Base-by-base conservation (phyloP, 2,329 filamentous ascomycete species). In the Coccinonectria pachysandricola region DNA sequence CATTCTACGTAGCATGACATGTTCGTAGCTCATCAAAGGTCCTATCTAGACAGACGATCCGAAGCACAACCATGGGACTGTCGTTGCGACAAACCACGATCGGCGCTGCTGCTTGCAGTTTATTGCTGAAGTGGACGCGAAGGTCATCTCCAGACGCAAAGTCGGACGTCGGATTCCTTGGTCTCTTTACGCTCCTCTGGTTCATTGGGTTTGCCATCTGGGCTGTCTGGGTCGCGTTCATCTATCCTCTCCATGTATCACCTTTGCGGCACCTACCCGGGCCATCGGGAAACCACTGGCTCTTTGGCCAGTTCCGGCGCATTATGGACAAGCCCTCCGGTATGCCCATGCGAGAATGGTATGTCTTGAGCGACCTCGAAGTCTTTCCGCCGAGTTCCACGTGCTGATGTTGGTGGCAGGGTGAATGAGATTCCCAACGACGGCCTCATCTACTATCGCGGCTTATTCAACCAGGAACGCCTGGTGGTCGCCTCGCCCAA, bases 371-470 rank as follows among this genome's bases (percentile, higher is more conserved):
- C n/a, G n/a, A n/a, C n/a, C n/a, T n/a, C n/a, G n/a, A n/a, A n/a
- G n/a, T n/a, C n/a, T n/a, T n/a, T n/a, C n/a, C n/a, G n/a, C n/a
- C n/a, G n/a, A n/a, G n/a, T n/a, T n/a, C n/a, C n/a, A n/a, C n/a
- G n/a, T n/a, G n/a, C n/a, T n/a, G n/a, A n/a, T n/a, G n/a, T n/a
- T n/a, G n/a, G n/a, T n/a, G n/a, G n/a, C 32, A 72, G 79, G 79
- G 51, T 68, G 12, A 59, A 68, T 25, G 62, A 59, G 3, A 57
- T 83, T 19, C 73, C 75, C 6, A 75, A 86, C 41, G 57, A 81
- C 6, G 80, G 79, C 3, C 43, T 86, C 11, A 71, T 87, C 29
- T 69, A 75, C 8, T 85, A 80, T 46, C 64, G 71, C 9, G 62
- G 67, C 15, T 45, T 75, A 8, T 64, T 76, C 33, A 81, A 82